Conservation (phyloP, 148 eudicot genomes). For the Rhododendron griersonianum region DNA sequence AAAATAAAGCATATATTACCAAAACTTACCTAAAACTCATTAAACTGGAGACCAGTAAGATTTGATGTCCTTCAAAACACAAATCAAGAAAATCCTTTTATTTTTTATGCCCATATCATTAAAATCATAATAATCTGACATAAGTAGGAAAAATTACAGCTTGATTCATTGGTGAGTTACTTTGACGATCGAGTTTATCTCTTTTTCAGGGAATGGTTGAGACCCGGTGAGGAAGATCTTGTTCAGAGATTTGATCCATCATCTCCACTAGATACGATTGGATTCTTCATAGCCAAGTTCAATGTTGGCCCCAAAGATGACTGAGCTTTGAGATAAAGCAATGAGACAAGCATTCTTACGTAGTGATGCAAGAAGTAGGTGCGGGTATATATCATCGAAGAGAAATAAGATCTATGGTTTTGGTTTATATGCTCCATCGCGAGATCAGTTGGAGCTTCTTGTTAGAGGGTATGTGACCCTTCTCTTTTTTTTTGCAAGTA, state of each 20-base stretch:
- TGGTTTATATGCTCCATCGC: neutral
- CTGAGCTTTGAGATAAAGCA: slow-evolving; percentile 7
- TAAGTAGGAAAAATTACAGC: neutral
- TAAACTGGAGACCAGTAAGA: neutral
- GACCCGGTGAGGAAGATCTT: slow-evolving; percentile 79
- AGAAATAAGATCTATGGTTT: neutral
- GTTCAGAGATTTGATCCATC: slow-evolving; percentile 95
- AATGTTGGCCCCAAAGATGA: slow-evolving; percentile 59
- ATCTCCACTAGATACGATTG: slow-evolving; percentile 70
- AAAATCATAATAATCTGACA: neutral
- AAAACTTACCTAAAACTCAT: neutral
- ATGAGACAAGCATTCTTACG: neutral
- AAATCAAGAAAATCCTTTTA: neutral
- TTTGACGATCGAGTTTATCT: neutral
- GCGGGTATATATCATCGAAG: neutral
- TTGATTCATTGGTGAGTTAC: too few relatives aligned
- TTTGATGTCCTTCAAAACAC: neutral
- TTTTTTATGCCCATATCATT: neutral
- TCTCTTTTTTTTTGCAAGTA: neutral
- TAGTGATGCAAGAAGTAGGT: neutral
- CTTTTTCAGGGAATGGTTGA: slow-evolving; percentile 67
- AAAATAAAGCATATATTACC: neutral
- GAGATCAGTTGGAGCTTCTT: neutral
- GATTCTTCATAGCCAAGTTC: slow-evolving; percentile 93
- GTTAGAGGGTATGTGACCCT: neutral